Evolutionary conservation across 2,329 filamentous ascomycete genomes (phyloP).

Genomic region (Periglandula ipomoeae): DNA sequence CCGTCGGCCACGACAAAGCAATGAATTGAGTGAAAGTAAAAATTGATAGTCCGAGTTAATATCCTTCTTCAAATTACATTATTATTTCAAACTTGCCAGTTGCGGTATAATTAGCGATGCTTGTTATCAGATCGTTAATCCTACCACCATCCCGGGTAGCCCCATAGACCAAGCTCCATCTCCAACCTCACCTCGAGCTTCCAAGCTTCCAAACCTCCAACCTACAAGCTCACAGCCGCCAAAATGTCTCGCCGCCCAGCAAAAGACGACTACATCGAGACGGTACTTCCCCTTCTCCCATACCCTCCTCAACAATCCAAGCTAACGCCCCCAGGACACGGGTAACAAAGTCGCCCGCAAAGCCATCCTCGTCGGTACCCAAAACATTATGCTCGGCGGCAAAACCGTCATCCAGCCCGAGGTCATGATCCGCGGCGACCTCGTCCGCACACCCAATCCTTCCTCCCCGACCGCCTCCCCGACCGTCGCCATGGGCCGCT

Average conservation of each 20-base stretch:
- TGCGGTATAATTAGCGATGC: too few relatives aligned
- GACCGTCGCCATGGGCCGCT: constrained; percentile 81
- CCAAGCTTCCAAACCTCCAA: too few relatives aligned
- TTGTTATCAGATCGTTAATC: too few relatives aligned
- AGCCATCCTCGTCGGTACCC: constrained; percentile 84
- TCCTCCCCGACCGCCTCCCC: constrained; percentile 38
- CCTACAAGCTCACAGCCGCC: constrained; percentile 3
- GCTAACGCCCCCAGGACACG: constrained; percentile 57
- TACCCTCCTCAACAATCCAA: neutral
- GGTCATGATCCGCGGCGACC: constrained; percentile 86
- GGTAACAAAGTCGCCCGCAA: constrained; percentile 97
- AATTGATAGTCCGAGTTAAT: too few relatives aligned
- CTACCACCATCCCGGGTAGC: neutral
- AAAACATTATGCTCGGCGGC: constrained; percentile 95
- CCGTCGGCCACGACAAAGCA: too few relatives aligned
- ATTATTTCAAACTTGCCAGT: too few relatives aligned
- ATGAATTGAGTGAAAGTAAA: too few relatives aligned
- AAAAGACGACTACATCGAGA: constrained; percentile 95
- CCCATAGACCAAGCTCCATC: neutral
- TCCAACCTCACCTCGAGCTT: neutral
- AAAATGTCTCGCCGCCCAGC: constrained; percentile 66
- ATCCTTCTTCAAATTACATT: too few relatives aligned
- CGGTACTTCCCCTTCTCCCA: constrained; percentile 41
- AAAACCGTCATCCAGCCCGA: constrained; percentile 95
- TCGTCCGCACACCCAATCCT: constrained; percentile 49